A percentile compares a stretch with the other conserved stretches of the same genome.
These are phyloP conservation scores for Irpex sp. DNA, from an alignment of 1,284 basidiomycete species.

Conservation along the genomic window DNA sequence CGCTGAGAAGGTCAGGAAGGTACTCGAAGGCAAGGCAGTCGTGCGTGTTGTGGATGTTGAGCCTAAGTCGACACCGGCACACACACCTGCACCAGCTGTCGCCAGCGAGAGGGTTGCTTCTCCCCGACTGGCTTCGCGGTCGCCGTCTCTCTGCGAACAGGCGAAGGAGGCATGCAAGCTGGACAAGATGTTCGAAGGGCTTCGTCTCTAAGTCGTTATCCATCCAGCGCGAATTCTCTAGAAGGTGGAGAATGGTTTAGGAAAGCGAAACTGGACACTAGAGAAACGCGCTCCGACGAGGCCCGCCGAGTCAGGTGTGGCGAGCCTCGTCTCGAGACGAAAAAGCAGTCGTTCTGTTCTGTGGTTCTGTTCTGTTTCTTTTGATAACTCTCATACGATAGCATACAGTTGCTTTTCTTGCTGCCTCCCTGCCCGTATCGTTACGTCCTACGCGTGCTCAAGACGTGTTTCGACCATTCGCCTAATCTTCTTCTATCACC, in stretches of 20 bases:
- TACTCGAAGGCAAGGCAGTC: slow-evolving; percentile 75
- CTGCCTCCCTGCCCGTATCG: no score
- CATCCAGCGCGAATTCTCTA: not conserved
- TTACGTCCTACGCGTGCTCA: no score
- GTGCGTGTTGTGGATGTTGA: slow-evolving; percentile 73
- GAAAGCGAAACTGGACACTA: no score
- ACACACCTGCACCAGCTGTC: not conserved
- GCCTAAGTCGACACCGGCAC: slow-evolving; percentile 10
- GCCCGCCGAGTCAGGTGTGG: no score
- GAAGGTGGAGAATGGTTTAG: not conserved
- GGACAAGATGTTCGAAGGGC: slow-evolving; percentile 9
- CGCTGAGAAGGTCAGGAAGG: slow-evolving; percentile 70
- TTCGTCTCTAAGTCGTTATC: slow-evolving; percentile 1
- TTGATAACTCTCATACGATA: no score
- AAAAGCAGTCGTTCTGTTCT: no score
- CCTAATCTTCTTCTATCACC: no score
- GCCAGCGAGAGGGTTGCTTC: slow-evolving; percentile 5
- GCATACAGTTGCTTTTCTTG: no score
- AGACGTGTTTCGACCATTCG: no score
- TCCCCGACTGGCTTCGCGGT: not conserved
- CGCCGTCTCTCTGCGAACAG: not conserved
- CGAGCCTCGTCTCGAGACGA: no score
- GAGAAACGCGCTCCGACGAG: not conserved
- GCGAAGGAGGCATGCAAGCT: not conserved
- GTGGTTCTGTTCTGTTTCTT: no score